These are phyloP conservation scores for Tothia fuscella DNA, from an alignment of 2,329 filamentous ascomycete species.

Conservation along the genomic window DNA sequence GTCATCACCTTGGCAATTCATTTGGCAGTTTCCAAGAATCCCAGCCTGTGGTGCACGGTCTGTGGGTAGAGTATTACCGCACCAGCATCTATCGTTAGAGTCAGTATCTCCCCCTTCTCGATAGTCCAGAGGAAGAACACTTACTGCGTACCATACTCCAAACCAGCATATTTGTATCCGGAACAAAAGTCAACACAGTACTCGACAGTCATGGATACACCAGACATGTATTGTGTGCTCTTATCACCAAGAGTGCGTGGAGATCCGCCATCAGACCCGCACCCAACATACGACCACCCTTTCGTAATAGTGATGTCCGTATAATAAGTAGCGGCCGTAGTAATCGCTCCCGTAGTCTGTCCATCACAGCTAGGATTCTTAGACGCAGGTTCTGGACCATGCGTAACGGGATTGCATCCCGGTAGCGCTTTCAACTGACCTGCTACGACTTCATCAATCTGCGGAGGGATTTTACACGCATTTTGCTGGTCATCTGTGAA, in stretches of 20 bases:
- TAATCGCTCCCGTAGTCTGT: constrained; percentile 6
- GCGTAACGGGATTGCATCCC: constrained; percentile 45
- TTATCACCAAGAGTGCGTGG: constrained; percentile 13
- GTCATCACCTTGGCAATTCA: constrained; percentile 31
- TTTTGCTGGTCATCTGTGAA: constrained; percentile 31
- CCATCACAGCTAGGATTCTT: constrained; percentile 29
- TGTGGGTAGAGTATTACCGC: constrained; percentile 23
- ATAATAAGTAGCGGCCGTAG: constrained; percentile 15
- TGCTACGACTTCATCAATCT: constrained; percentile 31
- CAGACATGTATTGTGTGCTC: constrained; percentile 11
- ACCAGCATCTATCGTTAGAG: constrained; percentile 35
- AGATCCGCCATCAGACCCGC: constrained; percentile 24
- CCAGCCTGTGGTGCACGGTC: constrained; percentile 29
- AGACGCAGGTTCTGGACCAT: constrained; percentile 25
- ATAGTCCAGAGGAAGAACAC: not conserved
- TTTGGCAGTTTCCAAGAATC: constrained; percentile 43
- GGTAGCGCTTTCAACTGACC: constrained; percentile 37
- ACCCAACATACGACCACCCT: constrained; percentile 23
- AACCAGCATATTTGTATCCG: constrained; percentile 21
- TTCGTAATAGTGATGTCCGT: constrained; percentile 28
- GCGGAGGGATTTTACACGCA: constrained; percentile 38
- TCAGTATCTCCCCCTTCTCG: not conserved
- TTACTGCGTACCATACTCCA: constrained; percentile 23
- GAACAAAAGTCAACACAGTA: constrained; percentile 22
- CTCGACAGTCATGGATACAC: constrained; percentile 20